phyloP scores from a whole-genome alignment of 1,284 basidiomycete genomes.

The Cutaneotrichosporon arboriforme region DNA sequence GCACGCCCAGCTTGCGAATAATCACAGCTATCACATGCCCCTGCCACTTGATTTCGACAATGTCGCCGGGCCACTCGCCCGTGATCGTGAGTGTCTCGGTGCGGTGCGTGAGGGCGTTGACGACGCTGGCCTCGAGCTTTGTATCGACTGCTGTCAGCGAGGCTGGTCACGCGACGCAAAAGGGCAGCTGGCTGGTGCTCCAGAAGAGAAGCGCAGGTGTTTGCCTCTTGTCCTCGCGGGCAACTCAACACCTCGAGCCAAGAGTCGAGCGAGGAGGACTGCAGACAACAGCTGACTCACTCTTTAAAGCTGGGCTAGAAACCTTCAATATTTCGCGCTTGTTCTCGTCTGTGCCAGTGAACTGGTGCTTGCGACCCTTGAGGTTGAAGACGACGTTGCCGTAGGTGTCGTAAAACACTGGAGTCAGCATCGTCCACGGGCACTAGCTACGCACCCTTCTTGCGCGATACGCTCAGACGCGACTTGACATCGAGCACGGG shows the following conservation, averaged over 20 bases:
- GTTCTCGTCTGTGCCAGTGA: background rate
- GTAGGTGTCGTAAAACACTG: background rate
- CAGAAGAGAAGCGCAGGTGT: too few relatives aligned
- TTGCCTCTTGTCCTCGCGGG: too few relatives aligned
- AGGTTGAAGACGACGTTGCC: constrained; percentile 1
- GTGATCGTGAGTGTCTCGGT: constrained; percentile 27
- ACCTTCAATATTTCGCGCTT: background rate
- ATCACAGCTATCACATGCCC: background rate
- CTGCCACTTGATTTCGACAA: background rate
- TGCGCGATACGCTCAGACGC: background rate
- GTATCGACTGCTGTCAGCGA: constrained; percentile 28
- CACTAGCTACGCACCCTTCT: background rate
- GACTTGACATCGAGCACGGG: constrained; percentile 1
- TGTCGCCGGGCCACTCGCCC: constrained; percentile 23
- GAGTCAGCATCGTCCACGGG: background rate
- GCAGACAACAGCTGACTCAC: background rate
- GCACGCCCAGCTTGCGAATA: background rate
- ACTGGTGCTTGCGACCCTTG: background rate
- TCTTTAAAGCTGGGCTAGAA: background rate
- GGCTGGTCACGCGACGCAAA: too few relatives aligned
- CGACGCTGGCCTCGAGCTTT: constrained; percentile 40
- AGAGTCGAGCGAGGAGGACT: too few relatives aligned
- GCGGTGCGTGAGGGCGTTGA: constrained; percentile 27
- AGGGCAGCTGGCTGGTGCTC: too few relatives aligned
- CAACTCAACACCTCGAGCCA: too few relatives aligned